phyloP scores from a whole-genome alignment of 164 flowering plant genomes.

The Umbellularia californica region DNA sequence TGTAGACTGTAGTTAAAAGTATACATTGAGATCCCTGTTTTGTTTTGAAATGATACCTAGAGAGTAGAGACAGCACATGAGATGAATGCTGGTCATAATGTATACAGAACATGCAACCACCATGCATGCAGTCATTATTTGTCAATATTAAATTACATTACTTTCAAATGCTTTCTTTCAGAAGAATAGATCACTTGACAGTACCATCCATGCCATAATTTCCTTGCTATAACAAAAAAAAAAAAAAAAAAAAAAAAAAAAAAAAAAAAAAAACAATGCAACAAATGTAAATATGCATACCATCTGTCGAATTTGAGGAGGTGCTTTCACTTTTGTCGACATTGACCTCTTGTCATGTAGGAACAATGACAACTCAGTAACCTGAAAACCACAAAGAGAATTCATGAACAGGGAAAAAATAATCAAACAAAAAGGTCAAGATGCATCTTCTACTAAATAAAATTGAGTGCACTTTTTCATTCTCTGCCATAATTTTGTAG shows the following conservation, averaged over 20 bases:
- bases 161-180: too few relatives aligned
- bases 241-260: too few relatives aligned
- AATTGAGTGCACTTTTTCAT: background rate
- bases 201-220: background rate
- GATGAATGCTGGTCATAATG: too few relatives aligned
- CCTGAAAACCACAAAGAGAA: slow-evolving; percentile 25
- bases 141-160: too few relatives aligned
- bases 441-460: background rate
- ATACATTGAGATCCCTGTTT: too few relatives aligned
- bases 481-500: background rate
- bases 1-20: too few relatives aligned
- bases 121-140: too few relatives aligned
- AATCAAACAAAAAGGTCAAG: background rate
- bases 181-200: background rate
- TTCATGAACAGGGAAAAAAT: background rate
- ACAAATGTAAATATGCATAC: slow-evolving; percentile 22
- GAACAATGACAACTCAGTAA: slow-evolving; percentile 19
- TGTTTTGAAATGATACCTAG: too few relatives aligned
- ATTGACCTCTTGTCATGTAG: slow-evolving; percentile 27
- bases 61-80: too few relatives aligned
- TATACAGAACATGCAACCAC: too few relatives aligned
- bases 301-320: slow-evolving; percentile 53
- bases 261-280: too few relatives aligned
- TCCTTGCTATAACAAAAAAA: background rate
- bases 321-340: slow-evolving; percentile 49